Percentiles rank a stretch among this genome's conserved stretches.
These are phyloP conservation scores for Fusarium floridanum DNA, from an alignment of 2,329 filamentous ascomycete species.

Conservation along the genomic window DNA sequence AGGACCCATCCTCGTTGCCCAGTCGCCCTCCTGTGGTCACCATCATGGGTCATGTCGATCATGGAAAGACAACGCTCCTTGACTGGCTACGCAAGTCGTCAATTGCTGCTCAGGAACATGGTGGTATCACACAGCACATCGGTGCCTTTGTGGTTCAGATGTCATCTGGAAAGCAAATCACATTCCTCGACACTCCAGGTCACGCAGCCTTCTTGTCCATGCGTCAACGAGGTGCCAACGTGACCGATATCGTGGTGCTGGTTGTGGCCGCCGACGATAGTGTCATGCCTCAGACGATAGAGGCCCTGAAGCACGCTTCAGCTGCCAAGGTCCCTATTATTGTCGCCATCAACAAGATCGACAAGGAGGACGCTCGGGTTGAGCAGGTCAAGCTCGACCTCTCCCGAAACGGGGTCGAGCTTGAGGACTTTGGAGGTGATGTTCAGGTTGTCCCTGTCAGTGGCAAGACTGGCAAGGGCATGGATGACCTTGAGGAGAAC, in stretches of 20 bases:
- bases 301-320: conserved; percentile 94
- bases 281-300: conserved; percentile 96
- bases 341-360: conserved; percentile 97
- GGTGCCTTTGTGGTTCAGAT: conserved; percentile 95
- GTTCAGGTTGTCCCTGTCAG: conserved; percentile 92
- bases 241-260: conserved; percentile 96
- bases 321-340: conserved; percentile 92
- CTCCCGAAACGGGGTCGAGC: conserved; percentile 83
- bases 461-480: conserved; percentile 93
- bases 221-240: conserved; percentile 93
- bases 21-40: conserved; percentile 91
- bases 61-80: conserved; percentile 96
- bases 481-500: conserved; percentile 92
- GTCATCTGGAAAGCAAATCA: conserved; percentile 88
- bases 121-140: conserved; percentile 98
- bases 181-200: conserved; percentile 96
- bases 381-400: conserved; percentile 92
- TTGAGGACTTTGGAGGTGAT: conserved; percentile 96
- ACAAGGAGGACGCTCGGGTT: conserved; percentile 85
- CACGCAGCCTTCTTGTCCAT: conserved; percentile 96
- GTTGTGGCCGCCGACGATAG: conserved; percentile 98
- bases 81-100: conserved; percentile 95
- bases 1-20: conserved; percentile 77
- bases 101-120: conserved; percentile 90
- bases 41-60: conserved; percentile 99